Evolutionary conservation across 169 alveolate species (phyloP).

Genomic region (Condylostoma magnum): DNA sequence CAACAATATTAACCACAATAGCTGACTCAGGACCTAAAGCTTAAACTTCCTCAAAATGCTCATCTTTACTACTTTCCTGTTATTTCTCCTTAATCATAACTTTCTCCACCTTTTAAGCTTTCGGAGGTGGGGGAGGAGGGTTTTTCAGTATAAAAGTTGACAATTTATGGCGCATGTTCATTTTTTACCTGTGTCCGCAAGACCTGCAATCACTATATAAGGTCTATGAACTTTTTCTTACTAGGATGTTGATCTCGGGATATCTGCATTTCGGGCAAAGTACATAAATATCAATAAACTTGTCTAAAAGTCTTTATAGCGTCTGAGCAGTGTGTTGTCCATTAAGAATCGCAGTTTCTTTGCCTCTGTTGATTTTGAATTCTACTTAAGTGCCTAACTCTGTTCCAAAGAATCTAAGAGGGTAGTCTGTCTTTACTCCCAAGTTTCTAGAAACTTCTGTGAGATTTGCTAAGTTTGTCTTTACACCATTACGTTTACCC

Average conservation of each 20-base stretch:
- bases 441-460: slow-evolving; percentile 95
- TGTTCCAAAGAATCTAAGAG: slow-evolving; percentile 94
- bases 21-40: slow-evolving; percentile 19
- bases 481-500: slow-evolving; percentile 97
- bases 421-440: slow-evolving; percentile 87
- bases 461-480: slow-evolving; percentile 95
- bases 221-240: slow-evolving; percentile 85
- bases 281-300: slow-evolving; percentile 97
- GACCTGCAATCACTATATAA: slow-evolving; percentile 93
- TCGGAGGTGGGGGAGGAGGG: slow-evolving; percentile 85
- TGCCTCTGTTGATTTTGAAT: slow-evolving; percentile 91
- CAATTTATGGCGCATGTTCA: slow-evolving; percentile 95
- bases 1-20: no score
- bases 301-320: slow-evolving; percentile 92
- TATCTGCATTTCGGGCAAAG: slow-evolving; percentile 96
- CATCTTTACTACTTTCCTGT: slow-evolving; percentile 31
- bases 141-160: slow-evolving; percentile 94
- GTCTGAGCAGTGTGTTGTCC: slow-evolving; percentile 93
- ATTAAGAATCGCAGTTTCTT: slow-evolving; percentile 93
- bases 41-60: background rate
- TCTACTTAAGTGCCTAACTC: slow-evolving; percentile 95
- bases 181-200: slow-evolving; percentile 94
- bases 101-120: slow-evolving; percentile 35
- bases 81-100: slow-evolving; percentile 33
- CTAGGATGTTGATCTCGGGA: slow-evolving; percentile 96